These are phyloP conservation scores for Sporothrix pseudoabietina DNA, from an alignment of 2,329 filamentous ascomycete genomes.

Conservation along the genomic window DNA sequence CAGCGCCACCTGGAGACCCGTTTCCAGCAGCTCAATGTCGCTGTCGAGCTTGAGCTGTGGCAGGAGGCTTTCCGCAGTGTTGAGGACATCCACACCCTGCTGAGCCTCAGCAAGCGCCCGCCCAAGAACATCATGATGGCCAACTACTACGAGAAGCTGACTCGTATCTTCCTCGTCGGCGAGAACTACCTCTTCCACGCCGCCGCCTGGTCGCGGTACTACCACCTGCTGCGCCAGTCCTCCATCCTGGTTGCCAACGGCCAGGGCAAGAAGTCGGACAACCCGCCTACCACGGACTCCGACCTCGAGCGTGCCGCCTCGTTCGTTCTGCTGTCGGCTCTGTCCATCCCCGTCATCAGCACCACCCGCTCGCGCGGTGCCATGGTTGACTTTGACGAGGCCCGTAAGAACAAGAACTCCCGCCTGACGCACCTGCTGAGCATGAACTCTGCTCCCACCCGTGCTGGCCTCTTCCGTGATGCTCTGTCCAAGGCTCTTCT, in stretches of 20 bases:
- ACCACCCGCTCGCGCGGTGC: slow-evolving; percentile 94
- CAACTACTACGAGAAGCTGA: slow-evolving; percentile 99
- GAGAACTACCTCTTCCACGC: slow-evolving; percentile 99
- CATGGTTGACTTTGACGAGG: slow-evolving; percentile 94
- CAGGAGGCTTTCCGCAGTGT: slow-evolving; percentile 99
- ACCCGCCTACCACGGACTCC: slow-evolving; percentile 82
- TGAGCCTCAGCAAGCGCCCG: slow-evolving; percentile 96
- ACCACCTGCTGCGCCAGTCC: slow-evolving; percentile 92
- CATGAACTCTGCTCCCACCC: slow-evolving; percentile 86
- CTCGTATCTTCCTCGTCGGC: slow-evolving; percentile 96
- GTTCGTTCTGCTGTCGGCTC: slow-evolving; percentile 89
- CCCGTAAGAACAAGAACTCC: slow-evolving; percentile 97
- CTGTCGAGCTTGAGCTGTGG: slow-evolving; percentile 96
- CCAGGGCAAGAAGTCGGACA: slow-evolving; percentile 90
- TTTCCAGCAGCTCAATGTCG: slow-evolving; percentile 97
- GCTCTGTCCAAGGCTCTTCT: slow-evolving; percentile 92
- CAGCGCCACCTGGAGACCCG: slow-evolving; percentile 97
- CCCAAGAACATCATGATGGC: slow-evolving; percentile 99
- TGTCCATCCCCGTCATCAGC: slow-evolving; percentile 99
- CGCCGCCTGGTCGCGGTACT: slow-evolving; percentile 95
- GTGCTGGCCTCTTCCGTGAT: slow-evolving; percentile 91
- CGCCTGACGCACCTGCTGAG: slow-evolving; percentile 93
- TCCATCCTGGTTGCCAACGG: slow-evolving; percentile 79
- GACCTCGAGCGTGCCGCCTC: slow-evolving; percentile 94
- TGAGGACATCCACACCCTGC: slow-evolving; percentile 96